Percentiles rank a stretch among this genome's conserved stretches.
Conservation (phyloP, 2,329 filamentous ascomycete species). For the Aspergillus pseudoterreus region DNA sequence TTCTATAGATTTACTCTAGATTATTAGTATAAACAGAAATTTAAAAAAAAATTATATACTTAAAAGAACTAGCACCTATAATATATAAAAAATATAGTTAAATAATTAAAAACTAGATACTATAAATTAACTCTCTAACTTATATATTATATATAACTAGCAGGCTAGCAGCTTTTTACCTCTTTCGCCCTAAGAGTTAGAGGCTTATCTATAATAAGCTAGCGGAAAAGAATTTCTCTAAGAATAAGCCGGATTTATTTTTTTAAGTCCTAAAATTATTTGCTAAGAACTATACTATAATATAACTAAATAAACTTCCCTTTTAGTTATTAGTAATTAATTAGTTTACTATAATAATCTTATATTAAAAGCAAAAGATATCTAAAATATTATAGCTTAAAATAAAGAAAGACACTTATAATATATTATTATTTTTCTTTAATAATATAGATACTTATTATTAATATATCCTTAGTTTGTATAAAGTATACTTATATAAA, state of each 20-base stretch:
- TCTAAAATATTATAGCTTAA: no score
- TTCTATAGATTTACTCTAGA: not conserved
- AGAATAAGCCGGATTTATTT: conserved; percentile 7
- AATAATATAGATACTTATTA: no score
- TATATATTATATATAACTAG: not conserved
- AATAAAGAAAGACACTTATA: no score
- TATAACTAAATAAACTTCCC: conserved; percentile 1
- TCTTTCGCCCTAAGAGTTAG: conserved; percentile 2
- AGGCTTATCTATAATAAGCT: conserved; percentile 1
- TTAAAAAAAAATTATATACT: not conserved
- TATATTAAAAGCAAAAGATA: no score
- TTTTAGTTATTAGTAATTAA: no score
- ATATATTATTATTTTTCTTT: no score
- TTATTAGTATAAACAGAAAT: not conserved
- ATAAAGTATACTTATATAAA: no score
- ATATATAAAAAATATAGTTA: not conserved
- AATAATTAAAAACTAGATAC: not conserved
- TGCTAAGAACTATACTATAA: conserved; percentile 11
- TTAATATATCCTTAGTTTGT: no score
- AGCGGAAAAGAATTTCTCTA: conserved; percentile 2
- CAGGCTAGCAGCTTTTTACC: not conserved
- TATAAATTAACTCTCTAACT: not conserved
- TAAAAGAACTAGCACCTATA: not conserved
- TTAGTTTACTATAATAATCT: no score
- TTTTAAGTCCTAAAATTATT: conserved; percentile 12